Evolutionary conservation across 202 grass and related monocot species (phyloP), one percentile per base, ranked within the genome.

Genomic region (Brachypodium distachyon): DNA sequence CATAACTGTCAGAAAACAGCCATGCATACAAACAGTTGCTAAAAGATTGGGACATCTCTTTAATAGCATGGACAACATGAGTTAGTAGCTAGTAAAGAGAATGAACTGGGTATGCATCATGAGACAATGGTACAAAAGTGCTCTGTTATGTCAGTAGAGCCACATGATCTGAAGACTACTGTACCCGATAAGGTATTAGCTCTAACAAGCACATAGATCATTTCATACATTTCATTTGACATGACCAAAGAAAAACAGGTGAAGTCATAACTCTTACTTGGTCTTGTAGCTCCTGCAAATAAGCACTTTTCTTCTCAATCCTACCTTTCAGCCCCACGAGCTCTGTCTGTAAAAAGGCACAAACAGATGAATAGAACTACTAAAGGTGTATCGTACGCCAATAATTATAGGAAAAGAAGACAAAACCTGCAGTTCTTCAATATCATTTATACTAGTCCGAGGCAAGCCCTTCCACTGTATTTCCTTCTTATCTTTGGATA

Each of bases 381-480:
- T 5, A 50, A 40, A 87, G 28, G 65, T n/a, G 32, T 31, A 81
- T 9, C 34, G 17, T 41, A 77, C 72, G 23, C 34, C 14, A 3
- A 72, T 22, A 85, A 56, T 11, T 39, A 19, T 33, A 19, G 29
- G 28, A 67, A 79, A 63, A 46, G 73, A 66, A 31, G 76, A 77
- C 21, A 28, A 64, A 74, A 99, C 96, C 96, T 95, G 90, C 48
- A 96, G 69, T 85, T 96, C 96, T 85, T 99, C 96, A 66, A 99
- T 80, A 85, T 99, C 89, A 87, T 81, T 96, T 85, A 92, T 74
- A 82, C 87, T 99, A 50, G 96, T 95, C 23, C 87, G 85, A 66
- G 96, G 96, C 80, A 99, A 99, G 39, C 96, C 96, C 67, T 99
- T 99, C 96, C 96, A 99, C 51, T 99, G 89, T 77, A 99, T 99